These are phyloP conservation scores for Cystobasidium ongulense DNA, from an alignment of 768 basidiomycete genomes.

Conservation along the genomic window DNA sequence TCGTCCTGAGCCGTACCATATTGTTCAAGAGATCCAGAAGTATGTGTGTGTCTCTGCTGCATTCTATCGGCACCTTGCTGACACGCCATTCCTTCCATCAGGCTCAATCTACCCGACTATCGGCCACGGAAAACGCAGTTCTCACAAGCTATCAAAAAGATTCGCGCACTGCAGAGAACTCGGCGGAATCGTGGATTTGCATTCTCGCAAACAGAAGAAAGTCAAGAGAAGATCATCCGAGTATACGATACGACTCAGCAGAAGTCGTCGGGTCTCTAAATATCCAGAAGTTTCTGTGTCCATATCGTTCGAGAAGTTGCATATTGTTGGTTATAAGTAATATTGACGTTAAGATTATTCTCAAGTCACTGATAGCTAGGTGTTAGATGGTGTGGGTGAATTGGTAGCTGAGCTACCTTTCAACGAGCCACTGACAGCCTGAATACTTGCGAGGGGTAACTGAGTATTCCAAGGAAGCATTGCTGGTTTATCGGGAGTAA, in stretches of 20 bases:
- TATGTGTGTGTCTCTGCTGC: constrained; percentile 54
- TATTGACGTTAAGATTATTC: too few species aligned
- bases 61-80: constrained; percentile 51
- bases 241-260: constrained; percentile 48
- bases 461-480: too few species aligned
- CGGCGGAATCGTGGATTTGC: constrained; percentile 93
- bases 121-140: constrained; percentile 95
- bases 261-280: constrained; percentile 18
- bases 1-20: constrained; percentile 84
- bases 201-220: constrained; percentile 52
- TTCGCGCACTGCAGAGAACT: constrained; percentile 96
- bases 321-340: neutral
- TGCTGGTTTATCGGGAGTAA: too few species aligned
- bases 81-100: neutral
- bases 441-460: too few species aligned
- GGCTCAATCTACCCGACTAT: constrained; percentile 50
- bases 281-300: neutral
- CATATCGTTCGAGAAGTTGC: neutral
- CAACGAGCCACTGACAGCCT: too few species aligned
- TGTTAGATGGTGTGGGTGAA: too few species aligned
- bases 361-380: too few species aligned
- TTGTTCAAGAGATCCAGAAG: constrained; percentile 98
- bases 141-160: constrained; percentile 88
- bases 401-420: too few species aligned
- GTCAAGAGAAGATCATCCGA: constrained; percentile 45